Evolutionary conservation across 2,329 filamentous ascomycete species (phyloP).

Genomic region (Sporothrix luriei): DNA sequence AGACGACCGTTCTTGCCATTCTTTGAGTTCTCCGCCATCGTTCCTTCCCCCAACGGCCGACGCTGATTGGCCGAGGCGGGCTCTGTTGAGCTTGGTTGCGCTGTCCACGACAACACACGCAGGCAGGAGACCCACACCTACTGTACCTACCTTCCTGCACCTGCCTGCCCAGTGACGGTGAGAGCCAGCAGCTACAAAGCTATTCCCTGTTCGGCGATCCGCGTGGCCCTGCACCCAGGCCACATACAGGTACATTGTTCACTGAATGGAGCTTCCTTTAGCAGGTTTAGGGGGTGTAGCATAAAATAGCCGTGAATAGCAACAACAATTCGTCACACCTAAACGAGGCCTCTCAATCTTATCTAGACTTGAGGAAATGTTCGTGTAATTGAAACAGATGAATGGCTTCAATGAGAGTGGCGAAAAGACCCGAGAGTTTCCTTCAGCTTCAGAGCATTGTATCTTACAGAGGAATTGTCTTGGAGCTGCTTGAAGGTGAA

Average conservation of each 20-base stretch:
- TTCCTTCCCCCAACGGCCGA: slow-evolving; percentile 7
- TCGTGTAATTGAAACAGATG: background rate
- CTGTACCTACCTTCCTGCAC: slow-evolving; percentile 13
- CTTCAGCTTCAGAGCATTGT: background rate
- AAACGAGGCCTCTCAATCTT: background rate
- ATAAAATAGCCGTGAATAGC: background rate
- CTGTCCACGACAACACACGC: slow-evolving; percentile 32
- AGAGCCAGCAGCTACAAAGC: slow-evolving; percentile 25
- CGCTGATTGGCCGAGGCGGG: slow-evolving; percentile 25
- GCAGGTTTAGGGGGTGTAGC: background rate
- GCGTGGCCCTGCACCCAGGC: slow-evolving; percentile 22
- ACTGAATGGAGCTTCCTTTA: slow-evolving; percentile 8
- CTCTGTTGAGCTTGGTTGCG: slow-evolving; percentile 30
- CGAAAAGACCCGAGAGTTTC: too few relatives aligned
- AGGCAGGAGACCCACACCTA: slow-evolving; percentile 23
- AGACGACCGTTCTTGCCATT: slow-evolving; percentile 23
- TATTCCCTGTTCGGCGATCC: slow-evolving; percentile 29
- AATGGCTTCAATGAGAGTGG: background rate
- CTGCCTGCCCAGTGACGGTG: slow-evolving; percentile 2
- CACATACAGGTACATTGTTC: slow-evolving; percentile 22
- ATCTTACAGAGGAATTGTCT: background rate
- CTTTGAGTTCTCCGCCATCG: slow-evolving; percentile 25
- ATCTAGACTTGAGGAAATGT: background rate
- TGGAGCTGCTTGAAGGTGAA: background rate
- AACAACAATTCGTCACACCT: background rate